phyloP scores from a whole-genome alignment of 768 basidiomycete genomes.

The Rhizopogon salebrosus region DNA sequence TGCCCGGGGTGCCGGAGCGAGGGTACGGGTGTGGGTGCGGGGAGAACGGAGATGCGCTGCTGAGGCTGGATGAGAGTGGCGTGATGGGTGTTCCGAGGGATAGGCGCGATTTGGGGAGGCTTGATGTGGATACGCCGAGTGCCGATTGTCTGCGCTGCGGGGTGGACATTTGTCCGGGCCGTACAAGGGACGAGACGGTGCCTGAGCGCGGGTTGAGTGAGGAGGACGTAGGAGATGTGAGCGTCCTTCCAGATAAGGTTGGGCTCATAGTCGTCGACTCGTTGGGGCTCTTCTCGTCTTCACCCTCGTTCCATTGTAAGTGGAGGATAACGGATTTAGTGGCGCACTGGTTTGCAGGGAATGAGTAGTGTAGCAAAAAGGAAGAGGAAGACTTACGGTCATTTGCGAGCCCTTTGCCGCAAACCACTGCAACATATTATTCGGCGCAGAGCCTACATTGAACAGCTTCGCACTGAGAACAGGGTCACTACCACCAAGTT shows the following conservation, averaged over 20 bases:
- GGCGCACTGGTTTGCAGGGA: slow-evolving; percentile 54
- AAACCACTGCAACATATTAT: slow-evolving; percentile 94
- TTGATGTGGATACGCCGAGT: slow-evolving; percentile 19
- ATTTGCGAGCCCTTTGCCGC: slow-evolving; percentile 86
- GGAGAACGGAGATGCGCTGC: slow-evolving; percentile 8
- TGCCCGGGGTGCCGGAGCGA: too few relatives aligned
- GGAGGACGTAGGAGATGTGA: slow-evolving; percentile 25
- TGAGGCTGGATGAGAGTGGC: slow-evolving; percentile 28
- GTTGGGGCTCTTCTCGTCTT: slow-evolving; percentile 16
- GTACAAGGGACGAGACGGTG: slow-evolving; percentile 46
- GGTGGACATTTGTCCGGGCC: slow-evolving; percentile 46
- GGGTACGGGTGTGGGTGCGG: too few relatives aligned
- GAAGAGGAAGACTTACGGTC: too few relatives aligned
- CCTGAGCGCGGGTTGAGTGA: slow-evolving; percentile 34
- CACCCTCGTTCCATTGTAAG: slow-evolving; percentile 79
- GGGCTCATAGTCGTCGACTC: slow-evolving; percentile 20
- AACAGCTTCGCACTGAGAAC: slow-evolving; percentile 60
- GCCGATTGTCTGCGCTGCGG: slow-evolving; percentile 34
- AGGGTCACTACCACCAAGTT: slow-evolving; percentile 66
- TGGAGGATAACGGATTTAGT: slow-evolving; percentile 85
- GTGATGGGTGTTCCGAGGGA: slow-evolving; percentile 37
- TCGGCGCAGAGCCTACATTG: slow-evolving; percentile 75
- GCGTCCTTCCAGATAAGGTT: slow-evolving; percentile 12
- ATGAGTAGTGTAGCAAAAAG: too few relatives aligned
- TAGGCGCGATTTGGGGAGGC: slow-evolving; percentile 38